Base-by-base conservation (phyloP, 2,329 filamentous ascomycete species). In the Colletotrichum chrysophilum region DNA sequence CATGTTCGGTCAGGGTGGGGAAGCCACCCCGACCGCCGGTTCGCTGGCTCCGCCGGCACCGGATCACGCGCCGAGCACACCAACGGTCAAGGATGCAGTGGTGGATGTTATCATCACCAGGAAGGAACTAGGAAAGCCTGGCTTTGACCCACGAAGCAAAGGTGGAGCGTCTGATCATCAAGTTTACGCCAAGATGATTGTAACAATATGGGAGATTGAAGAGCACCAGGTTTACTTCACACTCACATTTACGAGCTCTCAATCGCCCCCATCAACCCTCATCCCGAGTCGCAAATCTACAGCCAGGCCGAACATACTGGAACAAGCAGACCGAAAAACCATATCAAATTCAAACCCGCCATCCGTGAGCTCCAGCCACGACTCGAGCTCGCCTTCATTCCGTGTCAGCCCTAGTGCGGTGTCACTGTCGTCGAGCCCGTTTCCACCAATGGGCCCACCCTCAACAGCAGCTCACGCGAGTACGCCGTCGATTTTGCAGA, bases 141-240 rank as follows among this genome's bases (percentile, higher is more conserved):
- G 78, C 1, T 81, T 85, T 28, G 83, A 85, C 24, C 79, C 80
- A 26, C 82, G 80, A 30, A 80, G 81, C 48, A 84, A 83, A 72
- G 80, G 82, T 12, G 85, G 84, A 76, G 82, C 83, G 21, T 83
- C 82, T 8, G 83, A 85, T 26, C 83, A 82, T 66, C 87, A 86
- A 79, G 83, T 91, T 0, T 91, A 91, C 77, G 93, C 94, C 26
- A 93, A 93, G 78, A 94, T 96, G 93, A 94, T 95, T 62, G 91
- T 96, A 26, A 94, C 92, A 1, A 90, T 94, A 8, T 96, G 94
- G 93, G 89, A 91, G 75, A 87, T 90, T n/a, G 90, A 94, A 52
- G 91, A 94, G 56, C 88, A 89, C 24, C 90, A 93, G 78, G 91
- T 89, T 12, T 95, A 93, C 83, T 96, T 92, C 80, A 95, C 93